A percentile compares a stretch with the other conserved stretches of the same genome.
These are phyloP conservation scores for Ogataea kodamae DNA, from an alignment of 805 yeast genomes.

Conservation along the genomic window DNA sequence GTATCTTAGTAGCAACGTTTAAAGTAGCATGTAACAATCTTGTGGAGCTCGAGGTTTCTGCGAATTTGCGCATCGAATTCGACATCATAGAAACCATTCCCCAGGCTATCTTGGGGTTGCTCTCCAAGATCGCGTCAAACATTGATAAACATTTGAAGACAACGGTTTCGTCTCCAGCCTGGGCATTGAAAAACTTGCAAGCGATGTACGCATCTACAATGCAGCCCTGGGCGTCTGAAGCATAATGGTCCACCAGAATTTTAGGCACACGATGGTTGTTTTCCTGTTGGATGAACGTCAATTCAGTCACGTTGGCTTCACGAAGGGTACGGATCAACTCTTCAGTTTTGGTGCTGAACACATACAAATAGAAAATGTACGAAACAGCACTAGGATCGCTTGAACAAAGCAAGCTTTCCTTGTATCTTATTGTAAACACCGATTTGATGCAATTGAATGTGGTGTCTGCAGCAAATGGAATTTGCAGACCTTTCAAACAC, in stretches of 20 bases:
- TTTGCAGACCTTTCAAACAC: conserved; percentile 53
- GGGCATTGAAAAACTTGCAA: conserved; percentile 20
- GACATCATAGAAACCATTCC: conserved; percentile 18
- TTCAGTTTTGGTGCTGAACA: conserved; percentile 34
- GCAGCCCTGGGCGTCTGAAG: conserved; percentile 9
- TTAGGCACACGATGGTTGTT: conserved; percentile 39
- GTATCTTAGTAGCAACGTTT: conserved; percentile 25
- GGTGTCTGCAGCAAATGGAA: conserved; percentile 51
- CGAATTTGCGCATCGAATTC: conserved; percentile 22
- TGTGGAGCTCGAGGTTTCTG: conserved; percentile 23
- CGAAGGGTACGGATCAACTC: conserved; percentile 34
- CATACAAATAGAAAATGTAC: conserved; percentile 31
- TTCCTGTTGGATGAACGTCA: conserved; percentile 31
- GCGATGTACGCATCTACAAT: conserved; percentile 17
- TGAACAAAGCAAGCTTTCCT: conserved; percentile 26
- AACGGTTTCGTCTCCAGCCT: conserved; percentile 23
- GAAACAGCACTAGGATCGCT: conserved; percentile 28
- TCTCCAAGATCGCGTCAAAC: conserved; percentile 13
- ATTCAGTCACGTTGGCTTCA: conserved; percentile 33
- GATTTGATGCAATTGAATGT: conserved; percentile 44
- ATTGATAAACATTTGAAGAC: conserved; percentile 25
- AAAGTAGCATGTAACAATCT: conserved; percentile 24
- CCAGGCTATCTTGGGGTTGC: conserved; percentile 19
- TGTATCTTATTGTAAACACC: conserved; percentile 42
- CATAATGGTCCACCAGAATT: conserved; percentile 16